A percentile compares a stretch with the other conserved stretches of the same genome.
phyloP scores from a whole-genome alignment of 352 stramenopile genomes.

The Pythium sukuiense region DNA sequence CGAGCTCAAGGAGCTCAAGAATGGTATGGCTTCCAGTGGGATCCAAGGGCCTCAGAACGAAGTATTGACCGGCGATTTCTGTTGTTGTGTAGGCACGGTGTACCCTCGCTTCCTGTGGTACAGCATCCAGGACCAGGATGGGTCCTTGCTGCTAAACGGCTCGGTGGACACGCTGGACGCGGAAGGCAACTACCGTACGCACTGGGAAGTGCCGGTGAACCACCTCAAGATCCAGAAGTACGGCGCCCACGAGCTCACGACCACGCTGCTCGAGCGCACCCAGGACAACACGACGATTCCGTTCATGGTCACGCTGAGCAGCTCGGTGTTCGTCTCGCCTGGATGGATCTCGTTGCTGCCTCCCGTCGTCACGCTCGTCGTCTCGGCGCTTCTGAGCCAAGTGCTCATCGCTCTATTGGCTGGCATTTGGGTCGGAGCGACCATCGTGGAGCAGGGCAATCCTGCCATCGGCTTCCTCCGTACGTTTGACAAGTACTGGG shows the following conservation, averaged over 20 bases:
- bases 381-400: conserved; percentile 72
- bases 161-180: conserved; percentile 63
- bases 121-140: conserved; percentile 49
- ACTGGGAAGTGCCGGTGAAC: conserved; percentile 37
- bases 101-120: conserved; percentile 66
- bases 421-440: conserved; percentile 87
- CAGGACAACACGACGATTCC: conserved; percentile 34
- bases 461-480: conserved; percentile 73
- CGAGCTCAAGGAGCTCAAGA: conserved; percentile 68
- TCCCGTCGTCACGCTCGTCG: conserved; percentile 71
- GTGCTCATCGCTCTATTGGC: conserved; percentile 81
- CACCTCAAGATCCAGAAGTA: conserved; percentile 45
- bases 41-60: background rate
- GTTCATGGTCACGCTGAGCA: conserved; percentile 41
- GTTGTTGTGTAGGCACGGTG: conserved; percentile 45
- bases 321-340: conserved; percentile 55
- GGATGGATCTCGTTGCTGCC: conserved; percentile 77
- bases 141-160: conserved; percentile 52
- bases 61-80: background rate
- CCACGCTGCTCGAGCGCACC: conserved; percentile 35
- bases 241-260: conserved; percentile 58
- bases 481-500: conserved; percentile 89
- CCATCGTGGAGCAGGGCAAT: conserved; percentile 79
- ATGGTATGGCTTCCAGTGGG: conserved; percentile 36
- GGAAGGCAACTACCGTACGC: conserved; percentile 64